These are phyloP conservation scores for Epichloe festucae DNA, from an alignment of 2,329 filamentous ascomycete genomes.

Conservation along the genomic window DNA sequence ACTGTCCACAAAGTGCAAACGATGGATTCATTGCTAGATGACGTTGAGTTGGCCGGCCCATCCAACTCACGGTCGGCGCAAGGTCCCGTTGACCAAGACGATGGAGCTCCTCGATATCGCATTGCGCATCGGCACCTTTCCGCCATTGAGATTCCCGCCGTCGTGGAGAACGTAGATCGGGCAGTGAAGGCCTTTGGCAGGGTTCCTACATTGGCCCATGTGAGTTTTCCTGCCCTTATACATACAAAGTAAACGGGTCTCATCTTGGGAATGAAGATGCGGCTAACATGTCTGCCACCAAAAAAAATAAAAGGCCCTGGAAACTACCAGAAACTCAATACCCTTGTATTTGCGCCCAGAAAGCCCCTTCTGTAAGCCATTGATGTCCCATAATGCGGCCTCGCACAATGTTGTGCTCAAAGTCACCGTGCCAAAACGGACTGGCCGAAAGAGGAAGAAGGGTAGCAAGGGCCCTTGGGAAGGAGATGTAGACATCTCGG, in stretches of 20 bases:
- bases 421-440: slow-evolving; percentile 74
- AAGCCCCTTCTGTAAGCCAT: slow-evolving; percentile 64
- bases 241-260: background rate
- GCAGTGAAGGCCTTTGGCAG: slow-evolving; percentile 29
- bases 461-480: slow-evolving; percentile 57
- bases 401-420: slow-evolving; percentile 80
- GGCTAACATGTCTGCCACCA: background rate
- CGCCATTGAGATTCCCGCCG: slow-evolving; percentile 30
- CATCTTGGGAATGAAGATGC: background rate
- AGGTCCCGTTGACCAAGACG: slow-evolving; percentile 2
- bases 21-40: background rate
- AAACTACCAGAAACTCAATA: slow-evolving; percentile 36
- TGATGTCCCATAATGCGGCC: slow-evolving; percentile 61
- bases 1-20: background rate
- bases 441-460: slow-evolving; percentile 72
- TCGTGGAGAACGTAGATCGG: slow-evolving; percentile 30
- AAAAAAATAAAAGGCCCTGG: slow-evolving; percentile 29
- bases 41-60: background rate
- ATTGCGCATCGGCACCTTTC: slow-evolving; percentile 23
- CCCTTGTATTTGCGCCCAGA: slow-evolving; percentile 69
- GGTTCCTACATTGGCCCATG: slow-evolving; percentile 24
- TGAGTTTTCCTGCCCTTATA: slow-evolving; percentile 11
- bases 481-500: slow-evolving; percentile 24
- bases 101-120: slow-evolving; percentile 20
- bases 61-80: background rate